These are phyloP conservation scores for Cercospora citrullina DNA, from an alignment of 2,329 filamentous ascomycete species.

Conservation along the genomic window DNA sequence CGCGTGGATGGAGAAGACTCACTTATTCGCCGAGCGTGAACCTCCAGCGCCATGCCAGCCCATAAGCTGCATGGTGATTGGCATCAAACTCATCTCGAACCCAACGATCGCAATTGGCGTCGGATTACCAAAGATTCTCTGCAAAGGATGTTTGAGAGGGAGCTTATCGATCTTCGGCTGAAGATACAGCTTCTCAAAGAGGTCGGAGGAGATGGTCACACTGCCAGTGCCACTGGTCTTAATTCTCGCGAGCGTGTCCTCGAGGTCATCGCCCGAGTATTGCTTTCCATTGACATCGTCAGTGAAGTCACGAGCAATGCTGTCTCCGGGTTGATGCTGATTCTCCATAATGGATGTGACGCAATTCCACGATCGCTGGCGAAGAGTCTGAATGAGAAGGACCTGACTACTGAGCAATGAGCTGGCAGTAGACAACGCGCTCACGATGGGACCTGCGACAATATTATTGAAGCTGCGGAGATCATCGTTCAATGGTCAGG, in stretches of 20 bases:
- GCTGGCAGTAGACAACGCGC: background rate
- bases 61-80: slow-evolving; percentile 29
- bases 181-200: slow-evolving; percentile 29
- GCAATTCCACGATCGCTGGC: background rate
- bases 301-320: slow-evolving; percentile 25
- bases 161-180: slow-evolving; percentile 24
- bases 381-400: background rate
- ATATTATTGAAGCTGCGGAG: slow-evolving; percentile 8
- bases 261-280: slow-evolving; percentile 18
- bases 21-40: slow-evolving; percentile 23
- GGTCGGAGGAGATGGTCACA: slow-evolving; percentile 28
- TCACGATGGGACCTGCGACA: background rate
- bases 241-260: slow-evolving; percentile 22
- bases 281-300: slow-evolving; percentile 23
- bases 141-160: slow-evolving; percentile 26
- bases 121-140: slow-evolving; percentile 29
- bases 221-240: slow-evolving; percentile 26
- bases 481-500: slow-evolving; percentile 10
- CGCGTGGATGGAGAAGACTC: background rate
- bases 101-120: slow-evolving; percentile 27
- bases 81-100: slow-evolving; percentile 29
- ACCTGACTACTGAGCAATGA: background rate
- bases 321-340: slow-evolving; percentile 16
- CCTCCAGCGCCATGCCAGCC: slow-evolving; percentile 26
- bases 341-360: slow-evolving; percentile 3